Evolutionary conservation across 1,139 yeast species (phyloP), one percentile per base, ranked within the genome.

Genomic region (Nadsonia starkeyi-henricii): DNA sequence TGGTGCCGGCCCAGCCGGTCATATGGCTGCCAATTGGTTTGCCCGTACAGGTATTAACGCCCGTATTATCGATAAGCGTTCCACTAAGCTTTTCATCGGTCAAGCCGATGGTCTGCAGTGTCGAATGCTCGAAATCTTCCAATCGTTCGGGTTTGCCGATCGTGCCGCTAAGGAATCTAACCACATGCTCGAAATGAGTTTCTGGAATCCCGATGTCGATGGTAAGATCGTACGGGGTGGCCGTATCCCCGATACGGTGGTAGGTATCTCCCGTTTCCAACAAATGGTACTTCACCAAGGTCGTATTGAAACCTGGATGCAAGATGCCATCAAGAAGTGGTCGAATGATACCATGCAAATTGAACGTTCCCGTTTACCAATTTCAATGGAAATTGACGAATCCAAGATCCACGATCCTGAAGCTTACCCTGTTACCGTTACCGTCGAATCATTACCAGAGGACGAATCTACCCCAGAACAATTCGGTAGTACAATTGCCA

Each of bases 1-100:
- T 43, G 70, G 70, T 20, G 70, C 70, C 28, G 70, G 70, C 33
- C 70, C 70, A 3, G 65, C 70, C 9, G 70, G 58, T 13, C 55
- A 53, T 45, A 62, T 62, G 65, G 59, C 62, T 43, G 65, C 66
- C 20, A 55, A 56, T 39, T 62, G 65, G 63, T 57, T 61, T 49
- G 65, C 64, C 15, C 57, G 70, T 37, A 55, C 65, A 20, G 70
- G 70, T 21, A 53, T 58, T 19, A 55, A 62, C 17, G 58, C 58
- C 50, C 55, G 67, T 20, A 62, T 66, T 45, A 60, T 66, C 46
- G 70, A 66, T 53, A 63, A 66, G 47, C 57, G 70, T 43, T 51
- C 63, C 8, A 54, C 51, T 41, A 58, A 61, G 47, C 53, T 62
- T 4, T 62, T 61, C 49, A 55, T 65, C 8, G 70, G 70, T n/a